Conservation (phyloP, 1,284 basidiomycete genomes). For the Naganishia sp. region DNA sequence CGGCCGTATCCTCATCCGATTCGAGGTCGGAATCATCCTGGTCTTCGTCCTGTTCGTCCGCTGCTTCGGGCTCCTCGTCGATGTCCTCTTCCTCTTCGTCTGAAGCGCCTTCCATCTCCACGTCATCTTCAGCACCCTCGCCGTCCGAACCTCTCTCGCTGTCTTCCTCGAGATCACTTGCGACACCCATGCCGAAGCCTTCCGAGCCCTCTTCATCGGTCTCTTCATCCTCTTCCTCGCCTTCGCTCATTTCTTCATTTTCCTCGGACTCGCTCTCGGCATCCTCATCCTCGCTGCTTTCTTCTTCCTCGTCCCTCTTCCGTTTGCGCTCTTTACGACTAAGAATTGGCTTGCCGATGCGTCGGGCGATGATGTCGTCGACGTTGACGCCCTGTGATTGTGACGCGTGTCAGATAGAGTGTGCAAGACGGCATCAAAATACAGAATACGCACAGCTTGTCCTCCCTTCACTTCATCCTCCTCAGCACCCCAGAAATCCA, state of each 20-base stretch:
- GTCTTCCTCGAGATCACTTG: constrained; percentile 35
- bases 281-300: constrained; percentile 39
- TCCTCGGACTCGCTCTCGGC: constrained; percentile 35
- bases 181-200: constrained; percentile 37
- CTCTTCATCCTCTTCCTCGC: constrained; percentile 42
- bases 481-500: constrained; percentile 60
- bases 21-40: constrained; percentile 47
- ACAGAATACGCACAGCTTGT: constrained; percentile 61
- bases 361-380: constrained; percentile 83
- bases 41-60: constrained; percentile 54
- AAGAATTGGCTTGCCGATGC: constrained; percentile 55
- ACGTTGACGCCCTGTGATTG: constrained; percentile 74
- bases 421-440: background rate
- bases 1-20: constrained; percentile 68
- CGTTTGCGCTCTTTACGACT: constrained; percentile 55
- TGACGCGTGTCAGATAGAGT: constrained; percentile 31
- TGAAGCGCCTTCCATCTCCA: constrained; percentile 38
- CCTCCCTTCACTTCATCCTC: constrained; percentile 58
- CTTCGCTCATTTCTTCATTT: constrained; percentile 41
- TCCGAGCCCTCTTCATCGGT: constrained; percentile 43
- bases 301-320: constrained; percentile 55
- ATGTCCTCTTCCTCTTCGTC: constrained; percentile 41
- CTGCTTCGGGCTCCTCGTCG: constrained; percentile 39
- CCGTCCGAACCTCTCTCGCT: constrained; percentile 38
- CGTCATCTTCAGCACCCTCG: constrained; percentile 49